Percentiles rank a stretch among this genome's conserved stretches.
Evolutionary conservation across 441 rosid species (phyloP).

Genomic region (Populus tomentosa): DNA sequence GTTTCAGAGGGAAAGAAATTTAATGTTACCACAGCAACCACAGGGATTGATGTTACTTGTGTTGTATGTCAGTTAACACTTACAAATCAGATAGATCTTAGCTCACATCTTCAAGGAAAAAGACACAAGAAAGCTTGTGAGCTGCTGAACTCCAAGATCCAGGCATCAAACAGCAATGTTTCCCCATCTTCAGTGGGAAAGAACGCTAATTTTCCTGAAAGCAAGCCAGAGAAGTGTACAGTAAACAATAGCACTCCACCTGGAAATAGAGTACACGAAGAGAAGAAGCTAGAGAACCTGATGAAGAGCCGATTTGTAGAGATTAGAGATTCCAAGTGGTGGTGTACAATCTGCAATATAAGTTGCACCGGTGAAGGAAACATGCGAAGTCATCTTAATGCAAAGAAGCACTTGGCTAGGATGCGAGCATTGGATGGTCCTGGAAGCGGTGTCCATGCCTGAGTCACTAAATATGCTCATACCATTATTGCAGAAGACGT

Average conservation of each 20-base stretch:
- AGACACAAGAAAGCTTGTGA: constrained; percentile 9
- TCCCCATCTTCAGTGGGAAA: not conserved
- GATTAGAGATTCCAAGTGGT: not conserved
- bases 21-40: constrained; percentile 9
- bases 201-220: not conserved
- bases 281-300: not conserved
- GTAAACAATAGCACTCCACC: not conserved
- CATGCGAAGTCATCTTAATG: constrained; percentile 19
- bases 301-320: not conserved
- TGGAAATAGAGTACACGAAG: not conserved
- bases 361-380: constrained; percentile 12
- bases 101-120: constrained; percentile 21
- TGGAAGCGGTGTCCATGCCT: not conserved
- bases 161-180: not conserved
- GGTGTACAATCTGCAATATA: constrained; percentile 25
- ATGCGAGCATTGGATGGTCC: not conserved
- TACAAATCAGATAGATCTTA: constrained; percentile 1
- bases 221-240: constrained; percentile 1
- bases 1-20: not conserved
- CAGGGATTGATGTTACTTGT: constrained; percentile 20
- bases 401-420: constrained; percentile 20
- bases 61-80: constrained; percentile 20
- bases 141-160: constrained; percentile 18
- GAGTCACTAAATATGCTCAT: not conserved
- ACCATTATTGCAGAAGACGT: not conserved